Evolutionary conservation across 1,284 basidiomycete genomes (phyloP).

Genomic region (Trichosporon ovoides): DNA sequence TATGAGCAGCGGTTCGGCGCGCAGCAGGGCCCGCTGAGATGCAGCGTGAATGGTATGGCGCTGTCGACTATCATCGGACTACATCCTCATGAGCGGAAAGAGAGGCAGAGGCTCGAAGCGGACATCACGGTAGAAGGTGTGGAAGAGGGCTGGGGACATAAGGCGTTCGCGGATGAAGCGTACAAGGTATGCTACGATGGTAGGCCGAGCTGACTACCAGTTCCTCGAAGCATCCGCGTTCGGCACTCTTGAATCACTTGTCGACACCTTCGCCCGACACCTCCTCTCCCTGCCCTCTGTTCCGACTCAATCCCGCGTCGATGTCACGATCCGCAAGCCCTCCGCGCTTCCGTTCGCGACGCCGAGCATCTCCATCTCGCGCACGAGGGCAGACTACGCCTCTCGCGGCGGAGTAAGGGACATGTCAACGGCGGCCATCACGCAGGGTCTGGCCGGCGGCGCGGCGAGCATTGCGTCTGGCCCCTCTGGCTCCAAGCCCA

Average conservation of each 20-base stretch:
- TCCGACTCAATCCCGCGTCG: constrained; percentile 29
- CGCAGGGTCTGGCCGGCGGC: neutral
- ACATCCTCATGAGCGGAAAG: constrained; percentile 63
- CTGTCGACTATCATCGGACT: constrained; percentile 59
- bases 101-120: constrained; percentile 62
- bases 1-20: neutral
- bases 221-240: constrained; percentile 55
- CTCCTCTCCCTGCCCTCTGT: constrained; percentile 28
- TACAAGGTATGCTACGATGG: constrained; percentile 47
- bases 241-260: constrained; percentile 69
- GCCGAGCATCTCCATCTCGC: constrained; percentile 59
- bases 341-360: constrained; percentile 68
- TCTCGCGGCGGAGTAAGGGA: constrained; percentile 13
- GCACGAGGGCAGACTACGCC: constrained; percentile 50
- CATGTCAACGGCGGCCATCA: neutral
- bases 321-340: constrained; percentile 67
- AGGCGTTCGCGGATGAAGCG: constrained; percentile 47
- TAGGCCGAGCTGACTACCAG: constrained; percentile 21
- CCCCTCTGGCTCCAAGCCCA: neutral
- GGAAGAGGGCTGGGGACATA: constrained; percentile 46
- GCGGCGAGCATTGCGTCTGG: neutral
- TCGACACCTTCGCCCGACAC: constrained; percentile 57
- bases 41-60: constrained; percentile 29
- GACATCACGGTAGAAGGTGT: constrained; percentile 53
- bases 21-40: constrained; percentile 9